These are phyloP conservation scores for Cystofilobasidium macerans DNA, from an alignment of 768 basidiomycete genomes.

Conservation along the genomic window DNA sequence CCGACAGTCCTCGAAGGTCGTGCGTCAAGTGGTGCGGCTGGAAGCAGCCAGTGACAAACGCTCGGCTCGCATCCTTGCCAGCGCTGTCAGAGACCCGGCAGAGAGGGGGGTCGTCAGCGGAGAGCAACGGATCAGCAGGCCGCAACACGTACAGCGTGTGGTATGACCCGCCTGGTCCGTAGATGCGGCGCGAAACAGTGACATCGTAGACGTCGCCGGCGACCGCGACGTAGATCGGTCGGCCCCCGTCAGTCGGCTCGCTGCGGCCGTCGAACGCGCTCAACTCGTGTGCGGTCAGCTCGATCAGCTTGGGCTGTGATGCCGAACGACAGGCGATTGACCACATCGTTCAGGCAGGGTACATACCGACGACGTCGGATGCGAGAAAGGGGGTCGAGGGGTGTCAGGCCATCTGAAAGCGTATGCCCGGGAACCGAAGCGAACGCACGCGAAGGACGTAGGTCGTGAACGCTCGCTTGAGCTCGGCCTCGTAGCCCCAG, in stretches of 20 bases:
- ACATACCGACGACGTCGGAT: too few species aligned
- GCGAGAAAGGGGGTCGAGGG: too few species aligned
- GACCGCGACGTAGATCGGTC: constrained; percentile 77
- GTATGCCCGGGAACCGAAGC: too few species aligned
- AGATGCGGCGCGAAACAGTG: constrained; percentile 57
- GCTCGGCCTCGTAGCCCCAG: constrained; percentile 69
- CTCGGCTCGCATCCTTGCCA: constrained; percentile 78
- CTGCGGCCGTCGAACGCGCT: constrained; percentile 64
- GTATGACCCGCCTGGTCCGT: constrained; percentile 69
- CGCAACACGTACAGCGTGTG: constrained; percentile 39
- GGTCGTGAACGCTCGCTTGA: constrained; percentile 43
- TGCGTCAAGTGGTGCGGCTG: constrained; percentile 64
- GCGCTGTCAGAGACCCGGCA: constrained; percentile 41
- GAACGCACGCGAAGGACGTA: constrained; percentile 8
- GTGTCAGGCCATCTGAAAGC: too few species aligned
- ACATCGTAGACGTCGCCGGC: constrained; percentile 91
- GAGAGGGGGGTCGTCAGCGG: not conserved
- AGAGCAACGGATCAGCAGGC: not conserved
- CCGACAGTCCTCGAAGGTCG: constrained; percentile 70
- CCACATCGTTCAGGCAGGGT: too few species aligned
- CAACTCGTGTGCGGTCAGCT: constrained; percentile 61
- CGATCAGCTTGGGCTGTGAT: constrained; percentile 38
- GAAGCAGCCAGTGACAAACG: constrained; percentile 91
- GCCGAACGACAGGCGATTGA: constrained; percentile 23
- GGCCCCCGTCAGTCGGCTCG: constrained; percentile 46